Evolutionary conservation across 73 alveolate genomes (phyloP).

Genomic region (Paramecium primaurelia): DNA sequence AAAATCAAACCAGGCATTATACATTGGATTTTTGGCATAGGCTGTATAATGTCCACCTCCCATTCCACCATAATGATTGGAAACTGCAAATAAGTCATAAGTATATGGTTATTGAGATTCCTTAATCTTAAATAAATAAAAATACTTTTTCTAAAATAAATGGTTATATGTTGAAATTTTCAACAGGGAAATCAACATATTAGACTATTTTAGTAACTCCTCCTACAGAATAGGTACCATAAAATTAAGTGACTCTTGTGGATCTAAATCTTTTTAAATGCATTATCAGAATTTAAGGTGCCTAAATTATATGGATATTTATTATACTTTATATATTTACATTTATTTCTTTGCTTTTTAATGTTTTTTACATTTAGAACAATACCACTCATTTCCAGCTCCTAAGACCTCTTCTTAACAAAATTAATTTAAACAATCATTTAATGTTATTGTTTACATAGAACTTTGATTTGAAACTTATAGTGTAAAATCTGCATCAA

Average conservation of each 20-base stretch:
- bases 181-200: slow-evolving; percentile 71
- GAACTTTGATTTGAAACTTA: not conserved
- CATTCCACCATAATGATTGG: slow-evolving; percentile 95
- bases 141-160: slow-evolving; percentile 10
- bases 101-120: not conserved
- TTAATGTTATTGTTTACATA: not conserved
- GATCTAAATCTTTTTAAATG: slow-evolving; percentile 84
- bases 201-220: slow-evolving; percentile 59
- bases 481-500: slow-evolving; percentile 23
- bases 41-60: slow-evolving; percentile 99
- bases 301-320: not conserved
- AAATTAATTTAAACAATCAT: slow-evolving; percentile 44
- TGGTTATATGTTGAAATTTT: slow-evolving; percentile 65
- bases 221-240: slow-evolving; percentile 21
- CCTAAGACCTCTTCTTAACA: slow-evolving; percentile 75
- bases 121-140: not conserved
- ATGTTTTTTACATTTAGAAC: slow-evolving; percentile 85
- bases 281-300: slow-evolving; percentile 82
- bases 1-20: slow-evolving; percentile 85
- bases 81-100: slow-evolving; percentile 92
- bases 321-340: slow-evolving; percentile 69
- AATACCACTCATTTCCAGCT: slow-evolving; percentile 90
- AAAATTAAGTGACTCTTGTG: slow-evolving; percentile 47
- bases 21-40: slow-evolving; percentile 74
- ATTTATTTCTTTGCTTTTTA: slow-evolving; percentile 79